Base-by-base conservation (phyloP, 768 basidiomycete genomes). In the Collybiopsis confluens region DNA sequence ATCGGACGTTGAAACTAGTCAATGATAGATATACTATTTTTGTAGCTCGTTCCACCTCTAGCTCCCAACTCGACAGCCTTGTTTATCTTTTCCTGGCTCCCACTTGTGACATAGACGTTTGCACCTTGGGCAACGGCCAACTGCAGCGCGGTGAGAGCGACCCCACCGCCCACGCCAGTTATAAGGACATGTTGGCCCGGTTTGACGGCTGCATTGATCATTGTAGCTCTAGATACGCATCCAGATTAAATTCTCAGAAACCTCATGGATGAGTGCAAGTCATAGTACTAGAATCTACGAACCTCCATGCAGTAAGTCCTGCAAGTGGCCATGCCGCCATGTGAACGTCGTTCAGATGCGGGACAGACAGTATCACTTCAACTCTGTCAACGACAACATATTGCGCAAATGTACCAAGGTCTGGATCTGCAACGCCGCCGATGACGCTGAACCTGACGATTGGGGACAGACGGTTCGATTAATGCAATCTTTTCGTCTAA, bases 281-380 rank as follows among this genome's bases (percentile, higher is more conserved):
- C n/a, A n/a, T 18, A 15, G 15, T 16, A 24, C 40, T 28, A 33
- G 16, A 3, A 33, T 27, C 16, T 8, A 65, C 73, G 40, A 10
- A 91, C 91, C 91, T 82, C 86, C 89, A 94, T 2, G 92, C 88
- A 15, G 92, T 94, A 18, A 92, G 65, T 2, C 83, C 89, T 0
- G 75, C 90, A 2, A 90, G 61, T 0, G 92, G 90, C 82, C 88
- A 89, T 3, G 89, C 88, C 0, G 90, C 84, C 16, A 79, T 75
- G 49, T 91, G 79, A 38, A 82, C 70, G 63, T 88, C 82, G 58
- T 77, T 75, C 52, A 91, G 76, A 65, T 92, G 85, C 4, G 75
- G 67, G 0, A 90, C 91, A 2, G 83, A 79, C 2, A 52, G 70
- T 27, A 92, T 71, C 18, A 92, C 79, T 50, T 88, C 79, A 53